Evolutionary conservation across 495 filamentous ascomycete species (phyloP).

Genomic region (Annulohypoxylon bovei): DNA sequence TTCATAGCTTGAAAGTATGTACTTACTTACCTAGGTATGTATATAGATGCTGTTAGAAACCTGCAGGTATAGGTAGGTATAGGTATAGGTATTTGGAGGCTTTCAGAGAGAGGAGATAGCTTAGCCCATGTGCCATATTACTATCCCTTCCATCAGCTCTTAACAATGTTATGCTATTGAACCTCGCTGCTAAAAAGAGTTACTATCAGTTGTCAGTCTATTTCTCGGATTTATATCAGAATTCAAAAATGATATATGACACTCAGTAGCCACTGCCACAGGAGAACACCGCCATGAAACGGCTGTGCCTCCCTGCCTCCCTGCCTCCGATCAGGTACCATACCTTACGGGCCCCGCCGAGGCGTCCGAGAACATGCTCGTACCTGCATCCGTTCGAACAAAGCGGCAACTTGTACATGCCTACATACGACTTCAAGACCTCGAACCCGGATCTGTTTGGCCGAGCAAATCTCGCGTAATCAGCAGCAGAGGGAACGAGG

Average conservation of each 20-base stretch:
- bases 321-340: slow-evolving; percentile 25
- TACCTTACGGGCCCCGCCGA: slow-evolving; percentile 13
- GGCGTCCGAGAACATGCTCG: background rate
- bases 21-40: too few species aligned
- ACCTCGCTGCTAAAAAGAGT: background rate
- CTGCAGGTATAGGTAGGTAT: too few species aligned
- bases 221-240: background rate
- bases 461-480: slow-evolving; percentile 7
- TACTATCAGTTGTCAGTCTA: too few species aligned
- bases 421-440: background rate
- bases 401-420: slow-evolving; percentile 9
- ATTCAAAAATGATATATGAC: background rate
- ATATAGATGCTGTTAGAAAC: too few species aligned
- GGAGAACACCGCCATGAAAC: slow-evolving; percentile 23
- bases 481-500: slow-evolving; percentile 3
- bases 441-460: slow-evolving; percentile 21
- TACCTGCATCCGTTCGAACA: slow-evolving; percentile 35
- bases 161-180: background rate
- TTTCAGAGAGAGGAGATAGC: too few species aligned
- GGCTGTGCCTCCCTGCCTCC: too few species aligned
- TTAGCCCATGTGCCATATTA: too few species aligned
- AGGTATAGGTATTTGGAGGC: too few species aligned
- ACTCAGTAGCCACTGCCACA: slow-evolving; percentile 14
- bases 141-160: too few species aligned
- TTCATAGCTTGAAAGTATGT: too few species aligned